Evolutionary conservation across 139 green algal genomes (phyloP).

Genomic region (Raphidocelis subcapitata): DNA sequence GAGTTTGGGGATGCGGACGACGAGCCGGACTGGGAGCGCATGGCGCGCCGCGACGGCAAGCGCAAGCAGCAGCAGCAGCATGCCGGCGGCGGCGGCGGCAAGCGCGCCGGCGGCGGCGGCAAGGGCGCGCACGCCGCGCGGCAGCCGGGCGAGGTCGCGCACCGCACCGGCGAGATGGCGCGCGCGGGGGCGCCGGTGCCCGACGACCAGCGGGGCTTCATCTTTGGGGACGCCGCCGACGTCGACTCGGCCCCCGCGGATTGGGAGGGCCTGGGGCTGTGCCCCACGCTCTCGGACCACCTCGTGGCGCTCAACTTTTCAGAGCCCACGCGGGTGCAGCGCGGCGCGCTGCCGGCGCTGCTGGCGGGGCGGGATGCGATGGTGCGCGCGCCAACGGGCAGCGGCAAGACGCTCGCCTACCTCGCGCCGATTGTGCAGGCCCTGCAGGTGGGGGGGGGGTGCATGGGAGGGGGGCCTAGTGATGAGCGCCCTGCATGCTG

Average conservation of each 20-base stretch:
- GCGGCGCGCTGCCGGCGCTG: constrained; percentile 29
- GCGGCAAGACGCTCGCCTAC: constrained; percentile 93
- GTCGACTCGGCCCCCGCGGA: background rate
- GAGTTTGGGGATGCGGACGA: constrained; percentile 29
- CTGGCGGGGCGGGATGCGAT: constrained; percentile 65
- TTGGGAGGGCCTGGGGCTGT: constrained; percentile 50
- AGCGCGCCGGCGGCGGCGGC: background rate
- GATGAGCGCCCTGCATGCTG: no score
- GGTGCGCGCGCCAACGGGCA: constrained; percentile 75
- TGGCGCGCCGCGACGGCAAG: background rate
- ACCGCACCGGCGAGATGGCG: constrained; percentile 30
- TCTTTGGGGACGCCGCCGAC: constrained; percentile 31
- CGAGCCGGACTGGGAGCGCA: background rate
- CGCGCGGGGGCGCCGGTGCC: constrained; percentile 32
- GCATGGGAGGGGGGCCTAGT: no score
- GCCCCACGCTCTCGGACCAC: constrained; percentile 35
- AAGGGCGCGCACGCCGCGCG: constrained; percentile 7
- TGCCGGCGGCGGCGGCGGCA: background rate
- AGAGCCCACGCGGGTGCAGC: constrained; percentile 52
- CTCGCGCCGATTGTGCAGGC: constrained; percentile 84
- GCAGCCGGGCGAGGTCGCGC: constrained; percentile 5
- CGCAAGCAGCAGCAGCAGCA: background rate
- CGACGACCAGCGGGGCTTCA: constrained; percentile 9
- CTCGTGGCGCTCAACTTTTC: constrained; percentile 63
- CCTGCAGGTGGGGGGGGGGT: constrained; percentile 48